Conservation (phyloP, 495 filamentous ascomycete genomes). For the Cairneyella variabilis region DNA sequence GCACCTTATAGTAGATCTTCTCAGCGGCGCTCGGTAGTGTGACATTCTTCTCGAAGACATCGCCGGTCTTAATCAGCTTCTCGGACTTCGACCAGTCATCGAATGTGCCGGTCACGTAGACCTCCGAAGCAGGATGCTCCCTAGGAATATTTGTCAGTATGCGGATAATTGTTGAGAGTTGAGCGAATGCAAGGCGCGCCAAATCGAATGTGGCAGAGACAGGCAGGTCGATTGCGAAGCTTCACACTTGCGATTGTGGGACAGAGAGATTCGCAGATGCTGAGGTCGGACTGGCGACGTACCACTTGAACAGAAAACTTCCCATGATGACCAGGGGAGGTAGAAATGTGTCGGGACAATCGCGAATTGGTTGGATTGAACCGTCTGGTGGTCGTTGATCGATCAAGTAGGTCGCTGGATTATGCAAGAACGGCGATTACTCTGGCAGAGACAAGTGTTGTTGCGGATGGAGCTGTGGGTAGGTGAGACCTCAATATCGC, state of each 20-base stretch:
- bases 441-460: too few species aligned
- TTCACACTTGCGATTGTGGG: background rate
- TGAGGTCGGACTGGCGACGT: conserved; percentile 19
- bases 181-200: too few species aligned
- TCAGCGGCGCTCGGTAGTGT: conserved; percentile 54
- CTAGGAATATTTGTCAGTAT: conserved; percentile 35
- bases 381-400: too few species aligned
- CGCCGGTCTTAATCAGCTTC: conserved; percentile 69
- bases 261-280: background rate
- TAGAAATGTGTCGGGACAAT: background rate
- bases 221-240: too few species aligned
- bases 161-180: background rate
- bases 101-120: conserved; percentile 94
- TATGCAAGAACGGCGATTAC: too few species aligned
- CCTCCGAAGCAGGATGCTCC: conserved; percentile 74
- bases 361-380: background rate
- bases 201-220: too few species aligned
- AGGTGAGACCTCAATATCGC: background rate
- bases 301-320: conserved; percentile 54
- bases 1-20: conserved; percentile 81
- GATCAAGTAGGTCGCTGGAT: too few species aligned
- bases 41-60: conserved; percentile 73
- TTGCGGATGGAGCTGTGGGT: background rate
- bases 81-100: conserved; percentile 88
- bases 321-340: conserved; percentile 34